phyloP scores from a whole-genome alignment of 2,329 filamentous ascomycete genomes.

The Torrubiellomyces zombiae region DNA sequence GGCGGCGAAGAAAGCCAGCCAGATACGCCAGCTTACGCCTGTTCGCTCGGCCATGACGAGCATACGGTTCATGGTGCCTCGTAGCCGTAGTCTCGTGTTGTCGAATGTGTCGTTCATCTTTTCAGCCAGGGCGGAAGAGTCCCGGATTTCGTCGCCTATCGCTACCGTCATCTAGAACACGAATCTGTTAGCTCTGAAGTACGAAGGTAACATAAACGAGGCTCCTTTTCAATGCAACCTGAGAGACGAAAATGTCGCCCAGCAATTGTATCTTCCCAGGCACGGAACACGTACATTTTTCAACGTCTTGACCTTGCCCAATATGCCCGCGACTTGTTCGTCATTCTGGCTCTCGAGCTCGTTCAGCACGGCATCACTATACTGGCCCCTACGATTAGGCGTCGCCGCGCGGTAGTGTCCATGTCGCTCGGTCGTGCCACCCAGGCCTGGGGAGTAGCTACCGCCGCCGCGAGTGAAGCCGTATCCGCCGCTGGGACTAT shows the following conservation, averaged over 20 bases:
- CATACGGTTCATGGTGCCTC: conserved; percentile 96
- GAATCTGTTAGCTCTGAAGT: too few relatives aligned
- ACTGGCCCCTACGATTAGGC: conserved; percentile 69
- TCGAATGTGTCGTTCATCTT: conserved; percentile 96
- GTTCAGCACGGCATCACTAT: conserved; percentile 78
- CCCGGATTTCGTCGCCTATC: conserved; percentile 89
- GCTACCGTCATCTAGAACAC: conserved; percentile 59
- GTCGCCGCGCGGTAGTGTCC: conserved; percentile 52
- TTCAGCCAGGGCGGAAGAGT: conserved; percentile 73
- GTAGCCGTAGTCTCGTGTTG: conserved; percentile 59
- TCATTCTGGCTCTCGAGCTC: conserved; percentile 96
- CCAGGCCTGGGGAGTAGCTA: conserved; percentile 28
- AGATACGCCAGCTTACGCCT: conserved; percentile 90
- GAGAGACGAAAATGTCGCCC: too few relatives aligned
- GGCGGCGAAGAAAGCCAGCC: conserved; percentile 74
- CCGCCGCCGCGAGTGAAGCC: conserved; percentile 4
- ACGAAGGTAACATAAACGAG: neutral
- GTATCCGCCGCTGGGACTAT: conserved; percentile 17
- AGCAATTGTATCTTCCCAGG: conserved; percentile 73
- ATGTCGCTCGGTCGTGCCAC: conserved; percentile 13
- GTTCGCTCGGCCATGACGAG: conserved; percentile 85
- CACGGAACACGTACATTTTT: conserved; percentile 53
- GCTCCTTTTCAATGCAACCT: neutral
- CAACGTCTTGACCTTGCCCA: conserved; percentile 74
- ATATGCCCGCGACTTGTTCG: conserved; percentile 72